Percentiles rank a stretch among this genome's conserved stretches.
Conservation (phyloP, 768 basidiomycete species). For the Exsudoporus frostii region DNA sequence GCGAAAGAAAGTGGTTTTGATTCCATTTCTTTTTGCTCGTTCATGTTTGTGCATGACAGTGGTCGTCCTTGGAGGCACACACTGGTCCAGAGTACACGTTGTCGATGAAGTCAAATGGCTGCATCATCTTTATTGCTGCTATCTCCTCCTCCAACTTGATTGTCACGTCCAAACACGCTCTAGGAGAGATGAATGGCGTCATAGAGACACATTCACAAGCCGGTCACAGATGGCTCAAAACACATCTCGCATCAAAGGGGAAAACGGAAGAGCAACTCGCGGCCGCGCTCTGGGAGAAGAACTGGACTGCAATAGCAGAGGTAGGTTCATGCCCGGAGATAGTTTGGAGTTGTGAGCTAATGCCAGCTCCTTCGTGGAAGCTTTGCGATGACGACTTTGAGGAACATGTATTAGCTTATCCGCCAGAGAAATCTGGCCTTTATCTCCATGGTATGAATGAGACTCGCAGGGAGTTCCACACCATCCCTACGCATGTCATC, state of each 20-base stretch:
- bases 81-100: slow-evolving; percentile 79
- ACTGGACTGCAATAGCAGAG: slow-evolving; percentile 91
- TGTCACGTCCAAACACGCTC: slow-evolving; percentile 89
- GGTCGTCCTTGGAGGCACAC: slow-evolving; percentile 65
- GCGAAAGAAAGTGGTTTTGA: neutral
- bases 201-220: slow-evolving; percentile 70
- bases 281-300: slow-evolving; percentile 66
- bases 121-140: slow-evolving; percentile 92
- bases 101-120: slow-evolving; percentile 93
- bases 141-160: slow-evolving; percentile 72
- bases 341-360: neutral
- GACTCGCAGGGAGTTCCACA: slow-evolving; percentile 62
- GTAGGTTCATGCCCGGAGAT: slow-evolving; percentile 39
- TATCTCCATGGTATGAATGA: slow-evolving; percentile 91
- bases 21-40: neutral
- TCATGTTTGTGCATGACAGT: slow-evolving; percentile 44
- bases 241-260: slow-evolving; percentile 51
- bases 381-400: slow-evolving; percentile 97
- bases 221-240: slow-evolving; percentile 80
- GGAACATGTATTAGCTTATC: slow-evolving; percentile 88
- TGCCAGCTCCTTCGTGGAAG: slow-evolving; percentile 37
- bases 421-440: slow-evolving; percentile 79
- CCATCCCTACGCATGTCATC: slow-evolving; percentile 63
- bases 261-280: slow-evolving; percentile 78
- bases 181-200: slow-evolving; percentile 53